A percentile compares a stretch with the other conserved stretches of the same genome.
Evolutionary conservation across 441 rosid genomes (phyloP).

Genomic region (Bocquillonia castaneifolia): DNA sequence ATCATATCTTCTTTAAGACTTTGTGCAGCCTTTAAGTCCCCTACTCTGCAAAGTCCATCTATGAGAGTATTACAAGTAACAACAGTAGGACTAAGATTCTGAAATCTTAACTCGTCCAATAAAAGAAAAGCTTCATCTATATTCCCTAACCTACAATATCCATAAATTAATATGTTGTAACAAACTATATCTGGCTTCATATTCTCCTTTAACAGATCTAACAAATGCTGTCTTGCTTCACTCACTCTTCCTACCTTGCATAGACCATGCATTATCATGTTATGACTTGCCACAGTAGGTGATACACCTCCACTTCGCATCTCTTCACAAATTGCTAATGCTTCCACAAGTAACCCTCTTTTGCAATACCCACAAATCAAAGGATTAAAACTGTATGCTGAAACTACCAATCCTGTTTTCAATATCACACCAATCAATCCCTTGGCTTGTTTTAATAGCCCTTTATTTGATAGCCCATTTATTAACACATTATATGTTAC

Average conservation of each 20-base stretch:
- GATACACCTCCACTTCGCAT: slow-evolving; percentile 44
- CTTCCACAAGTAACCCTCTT: slow-evolving; percentile 46
- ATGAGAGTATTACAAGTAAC: slow-evolving; percentile 65
- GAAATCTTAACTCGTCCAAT: slow-evolving; percentile 46
- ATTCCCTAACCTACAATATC: slow-evolving; percentile 53
- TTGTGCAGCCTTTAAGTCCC: slow-evolving; percentile 46
- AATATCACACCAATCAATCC: slow-evolving; percentile 46
- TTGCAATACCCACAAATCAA: slow-evolving; percentile 53
- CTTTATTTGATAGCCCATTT: slow-evolving; percentile 51
- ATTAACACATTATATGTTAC: slow-evolving; percentile 61
- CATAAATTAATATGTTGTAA: slow-evolving; percentile 56
- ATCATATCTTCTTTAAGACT: slow-evolving; percentile 61
- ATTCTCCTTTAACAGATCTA: slow-evolving; percentile 41
- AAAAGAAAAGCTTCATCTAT: slow-evolving; percentile 51
- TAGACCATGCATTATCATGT: slow-evolving; percentile 44
- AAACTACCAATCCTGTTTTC: slow-evolving; percentile 44
- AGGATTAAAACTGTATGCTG: slow-evolving; percentile 50
- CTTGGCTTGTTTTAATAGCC: slow-evolving; percentile 45
- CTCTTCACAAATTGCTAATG: slow-evolving; percentile 40
- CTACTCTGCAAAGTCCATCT: slow-evolving; percentile 59
- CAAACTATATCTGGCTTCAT: slow-evolving; percentile 53
- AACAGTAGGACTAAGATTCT: slow-evolving; percentile 39
- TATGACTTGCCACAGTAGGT: slow-evolving; percentile 43
- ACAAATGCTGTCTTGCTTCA: slow-evolving; percentile 47
- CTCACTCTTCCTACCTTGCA: slow-evolving; percentile 42